Base-by-base conservation (phyloP, 2,329 filamentous ascomycete species). In the Cadophora sp. region DNA sequence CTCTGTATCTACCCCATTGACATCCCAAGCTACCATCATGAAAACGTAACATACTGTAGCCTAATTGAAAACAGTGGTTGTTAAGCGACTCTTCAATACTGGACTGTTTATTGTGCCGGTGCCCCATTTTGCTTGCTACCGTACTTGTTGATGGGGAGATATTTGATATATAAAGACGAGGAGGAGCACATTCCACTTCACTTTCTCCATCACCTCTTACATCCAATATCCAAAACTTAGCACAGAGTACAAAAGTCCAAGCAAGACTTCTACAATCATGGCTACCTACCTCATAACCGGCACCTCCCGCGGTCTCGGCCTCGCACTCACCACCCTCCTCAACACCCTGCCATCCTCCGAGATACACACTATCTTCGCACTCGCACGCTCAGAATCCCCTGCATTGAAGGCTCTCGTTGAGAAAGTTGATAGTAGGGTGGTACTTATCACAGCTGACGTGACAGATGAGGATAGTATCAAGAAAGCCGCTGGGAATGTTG, bases 311-410 rank as follows among this genome's bases (percentile, higher is more conserved):
- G 79, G 79, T 61, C 72, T 81, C 11, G 79, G 79, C 43, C 73
- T 80, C 7, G 76, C 73, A 20, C 62, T 80, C 8, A 72, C 69
- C 14, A 70, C 70, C 11, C 69, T 75, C 48, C 73, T 80, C 16
- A 69, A 73, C 7, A 67, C 74, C 3, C 71, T 77, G 14, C 78
- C 80, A 1, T 48, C 64, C 14, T 68, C 76, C 0, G 70, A 81
- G 62, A 78, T 82, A 27, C 72, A 74, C 59, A 79, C 74, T 14
- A 72, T 84, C 60, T 79, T 84, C 64, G 81, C 82, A 7, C 76
- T 79, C 4, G 76, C 79, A 2, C 80, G 82, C 48, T 73, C 73
- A 22, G 73, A 78, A 27, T 74, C 78, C 13, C 67, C 76, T 1
- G 73, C 65, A n/a, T 68, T 84, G 3, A 70, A 78, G 4, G 73